Base-by-base conservation (phyloP, 306 rosid genomes). In the Dryas octopetala region DNA sequence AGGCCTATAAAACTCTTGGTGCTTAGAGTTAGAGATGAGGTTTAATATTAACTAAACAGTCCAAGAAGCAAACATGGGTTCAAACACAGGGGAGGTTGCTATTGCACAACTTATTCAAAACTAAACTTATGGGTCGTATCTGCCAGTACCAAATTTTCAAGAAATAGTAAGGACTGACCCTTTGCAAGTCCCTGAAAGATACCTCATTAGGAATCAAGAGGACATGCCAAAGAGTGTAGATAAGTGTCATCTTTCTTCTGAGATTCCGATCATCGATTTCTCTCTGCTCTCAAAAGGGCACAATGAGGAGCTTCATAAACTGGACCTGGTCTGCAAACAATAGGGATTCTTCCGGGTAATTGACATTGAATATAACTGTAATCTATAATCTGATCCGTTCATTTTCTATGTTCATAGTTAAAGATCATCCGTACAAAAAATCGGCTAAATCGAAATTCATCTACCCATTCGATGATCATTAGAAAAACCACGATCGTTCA, bases 301-400 rank as follows among this genome's bases (percentile, higher is more conserved):
- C 71, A 43, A 17, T 1, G 84, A 77, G 53, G 88, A 79, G 81
- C 68, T 85, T 6, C 15, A 13, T 10, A 85, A 83, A 69, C 80
- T 74, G 2, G 72, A 69, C 10, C n/a, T 58, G 76, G 74, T 80
- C 7, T 81, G 83, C 81, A 70, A 74, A 46, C 76, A 80, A 9
- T 84, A 79, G 88, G 85, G 81, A 4, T 84, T 84, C 61, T 81
- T 81, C 44, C 81, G 46, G 81, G 88, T 77, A 76, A 11, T 13
- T 43, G 38, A 32, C 38, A 32, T 32, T 32, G 38, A 32, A 32
- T 32, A 32, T 32, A 0, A 32, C 38, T 1, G 38, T 32, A 32
- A 69, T 23, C 23, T 23, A 23, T 23, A 23, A 23, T 23, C 19
- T 19, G n/a, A n/a, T n/a, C n/a, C n/a, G n/a, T n/a, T n/a, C n/a